Evolutionary conservation across 73 alveolate species (phyloP).

Genomic region (Breviolum minutum): DNA sequence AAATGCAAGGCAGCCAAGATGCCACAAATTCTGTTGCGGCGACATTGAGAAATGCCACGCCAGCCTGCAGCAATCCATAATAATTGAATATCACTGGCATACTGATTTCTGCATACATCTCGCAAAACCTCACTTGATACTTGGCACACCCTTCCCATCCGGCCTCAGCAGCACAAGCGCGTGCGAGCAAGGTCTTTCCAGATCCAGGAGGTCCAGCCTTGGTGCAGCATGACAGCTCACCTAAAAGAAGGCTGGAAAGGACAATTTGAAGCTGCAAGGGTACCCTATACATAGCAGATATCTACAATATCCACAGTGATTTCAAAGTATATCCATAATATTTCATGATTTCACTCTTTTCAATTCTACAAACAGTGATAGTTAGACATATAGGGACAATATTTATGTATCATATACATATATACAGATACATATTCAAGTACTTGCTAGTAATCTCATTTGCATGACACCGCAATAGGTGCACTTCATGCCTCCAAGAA

Average conservation of each 20-base stretch:
- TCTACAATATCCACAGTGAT: no score
- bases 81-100: neutral
- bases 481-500: no score
- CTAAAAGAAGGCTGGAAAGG: neutral
- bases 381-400: no score
- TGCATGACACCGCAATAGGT: no score
- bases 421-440: no score
- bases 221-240: neutral
- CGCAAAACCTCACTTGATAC: neutral
- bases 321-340: no score
- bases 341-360: no score
- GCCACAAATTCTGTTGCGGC: slow-evolving; percentile 83
- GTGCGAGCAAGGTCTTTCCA: slow-evolving; percentile 91
- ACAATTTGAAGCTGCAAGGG: no score
- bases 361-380: no score
- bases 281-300: no score
- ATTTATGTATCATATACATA: no score
- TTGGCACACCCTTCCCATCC: neutral
- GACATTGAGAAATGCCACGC: slow-evolving; percentile 91
- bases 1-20: neutral
- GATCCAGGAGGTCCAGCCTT: slow-evolving; percentile 95
- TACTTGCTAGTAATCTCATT: no score
- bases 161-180: slow-evolving; percentile 94
- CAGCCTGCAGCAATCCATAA: slow-evolving; percentile 41
- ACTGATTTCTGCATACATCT: neutral